Conservation (phyloP, 768 basidiomycete genomes). For the Pleurotus pulmonarius region DNA sequence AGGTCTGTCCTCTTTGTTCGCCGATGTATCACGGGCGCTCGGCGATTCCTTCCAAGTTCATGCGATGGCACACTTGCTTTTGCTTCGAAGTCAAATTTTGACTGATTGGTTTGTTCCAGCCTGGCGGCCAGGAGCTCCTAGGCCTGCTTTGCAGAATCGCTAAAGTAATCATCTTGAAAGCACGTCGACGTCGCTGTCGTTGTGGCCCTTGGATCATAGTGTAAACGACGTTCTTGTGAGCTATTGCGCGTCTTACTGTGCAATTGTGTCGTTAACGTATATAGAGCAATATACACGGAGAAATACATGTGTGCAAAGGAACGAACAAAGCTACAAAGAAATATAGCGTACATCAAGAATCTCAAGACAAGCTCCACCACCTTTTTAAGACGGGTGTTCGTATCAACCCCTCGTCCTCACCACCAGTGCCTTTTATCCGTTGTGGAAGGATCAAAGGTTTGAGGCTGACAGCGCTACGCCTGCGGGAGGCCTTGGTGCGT, state of each 20-base stretch:
- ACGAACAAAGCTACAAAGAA: neutral
- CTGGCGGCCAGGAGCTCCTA: too few species aligned
- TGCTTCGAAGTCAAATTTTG: too few species aligned
- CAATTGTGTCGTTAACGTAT: neutral
- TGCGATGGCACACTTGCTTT: too few species aligned
- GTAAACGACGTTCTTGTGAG: too few species aligned
- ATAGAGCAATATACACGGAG: neutral
- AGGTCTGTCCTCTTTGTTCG: neutral
- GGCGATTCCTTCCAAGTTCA: too few species aligned
- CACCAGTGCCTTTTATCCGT: neutral
- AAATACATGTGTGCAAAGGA: neutral
- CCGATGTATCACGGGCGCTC: too few species aligned
- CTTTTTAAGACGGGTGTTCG: neutral
- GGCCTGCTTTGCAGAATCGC: too few species aligned
- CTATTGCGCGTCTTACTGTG: neutral
- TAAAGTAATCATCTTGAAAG: too few species aligned
- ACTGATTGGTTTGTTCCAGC: too few species aligned
- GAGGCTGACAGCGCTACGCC: neutral
- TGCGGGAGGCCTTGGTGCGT: neutral
- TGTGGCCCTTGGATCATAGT: too few species aligned
- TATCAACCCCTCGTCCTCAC: neutral
- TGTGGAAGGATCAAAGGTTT: conserved; percentile 4
- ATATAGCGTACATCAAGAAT: neutral
- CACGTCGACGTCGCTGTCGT: too few species aligned
- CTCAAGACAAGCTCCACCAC: neutral